Percentiles rank a stretch among this genome's conserved stretches.
These are phyloP conservation scores for Syncephalastrum contaminatum DNA, from an alignment of 371 early-diverging fungal genomes.

Conservation along the genomic window DNA sequence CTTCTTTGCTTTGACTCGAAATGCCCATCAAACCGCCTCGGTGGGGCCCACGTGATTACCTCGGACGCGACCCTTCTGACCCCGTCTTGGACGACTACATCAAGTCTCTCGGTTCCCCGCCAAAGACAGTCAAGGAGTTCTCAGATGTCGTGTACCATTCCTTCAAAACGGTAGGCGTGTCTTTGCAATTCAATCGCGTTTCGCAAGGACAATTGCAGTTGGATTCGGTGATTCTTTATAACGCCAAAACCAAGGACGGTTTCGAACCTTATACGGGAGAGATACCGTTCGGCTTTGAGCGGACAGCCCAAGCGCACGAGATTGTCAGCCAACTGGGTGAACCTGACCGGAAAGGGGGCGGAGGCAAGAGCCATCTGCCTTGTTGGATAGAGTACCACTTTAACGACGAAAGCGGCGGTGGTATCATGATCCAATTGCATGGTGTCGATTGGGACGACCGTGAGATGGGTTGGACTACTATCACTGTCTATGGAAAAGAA, in stretches of 20 bases:
- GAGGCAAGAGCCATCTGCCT: slow-evolving; percentile 37
- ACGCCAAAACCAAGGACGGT: slow-evolving; percentile 41
- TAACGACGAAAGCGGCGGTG: slow-evolving; percentile 21
- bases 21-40: too few relatives aligned
- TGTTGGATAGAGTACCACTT: slow-evolving; percentile 55
- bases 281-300: slow-evolving; percentile 20
- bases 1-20: too few relatives aligned
- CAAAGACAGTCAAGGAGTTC: slow-evolving; percentile 15
- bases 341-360: slow-evolving; percentile 50
- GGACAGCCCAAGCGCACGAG: slow-evolving; percentile 37
- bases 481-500: slow-evolving; percentile 24
- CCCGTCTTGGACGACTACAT: too few relatives aligned
- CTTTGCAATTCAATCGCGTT: slow-evolving; percentile 33
- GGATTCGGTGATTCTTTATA: slow-evolving; percentile 45
- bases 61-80: too few relatives aligned
- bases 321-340: slow-evolving; percentile 45
- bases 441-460: slow-evolving; percentile 54
- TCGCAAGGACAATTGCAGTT: slow-evolving; percentile 11
- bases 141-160: slow-evolving; percentile 37
- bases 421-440: slow-evolving; percentile 42
- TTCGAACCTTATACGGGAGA: slow-evolving; percentile 25
- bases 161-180: slow-evolving; percentile 38
- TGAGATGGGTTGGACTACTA: slow-evolving; percentile 48
- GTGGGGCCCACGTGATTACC: too few relatives aligned
- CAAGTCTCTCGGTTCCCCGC: not conserved